Base-by-base conservation (phyloP, 2,329 filamentous ascomycete species). In the Hypoxylon sp. region DNA sequence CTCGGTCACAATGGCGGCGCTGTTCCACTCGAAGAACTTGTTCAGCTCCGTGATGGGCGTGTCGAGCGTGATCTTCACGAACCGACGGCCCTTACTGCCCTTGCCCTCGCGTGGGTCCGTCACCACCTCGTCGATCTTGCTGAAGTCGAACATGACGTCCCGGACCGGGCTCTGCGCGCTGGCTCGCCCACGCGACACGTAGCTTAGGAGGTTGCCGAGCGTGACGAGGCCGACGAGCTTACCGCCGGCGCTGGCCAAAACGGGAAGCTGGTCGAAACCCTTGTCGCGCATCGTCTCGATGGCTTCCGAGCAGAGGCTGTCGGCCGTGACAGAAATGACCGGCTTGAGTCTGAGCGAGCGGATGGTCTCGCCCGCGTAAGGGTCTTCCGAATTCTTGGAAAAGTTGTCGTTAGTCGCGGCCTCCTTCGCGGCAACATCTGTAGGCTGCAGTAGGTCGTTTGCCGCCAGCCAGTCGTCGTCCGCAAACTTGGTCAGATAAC, bases 381-480 rank as follows among this genome's bases (percentile, higher is more conserved):
- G 86, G 75, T 97, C 91, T 55, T 78, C 75, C 66, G 73, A 72
- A 15, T 77, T 72, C 47, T 79, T 75, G 67, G 75, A 71, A 65
- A 77, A 68, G 72, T 73, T 62, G 76, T 77, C 22, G 73, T 76
- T 47, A 78, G 81, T 56, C 76, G 77, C 51, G 75, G 82, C 64
- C 81, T 85, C 54, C 82, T 87, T 68, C 80, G 84, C 39, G 15
- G 79, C 81, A 65, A 79, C 78, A 67, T 79, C 76, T 13, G 72
- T 62, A 28, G 74, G 72, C n/a, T 92, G 87, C 24, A 98, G 86
- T 22, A 99, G 91, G 76, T 94, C 91, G 80, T 99, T 99, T 67
- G 95, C 95, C 11, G 93, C 94, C 58, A 99, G 89, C 96, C 95
- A 99, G 82, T 98, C 95, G 76, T 99, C 96, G 76, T 99, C 95